phyloP scores from a whole-genome alignment of 345 rosid species.

The Arabis hirsuta region DNA sequence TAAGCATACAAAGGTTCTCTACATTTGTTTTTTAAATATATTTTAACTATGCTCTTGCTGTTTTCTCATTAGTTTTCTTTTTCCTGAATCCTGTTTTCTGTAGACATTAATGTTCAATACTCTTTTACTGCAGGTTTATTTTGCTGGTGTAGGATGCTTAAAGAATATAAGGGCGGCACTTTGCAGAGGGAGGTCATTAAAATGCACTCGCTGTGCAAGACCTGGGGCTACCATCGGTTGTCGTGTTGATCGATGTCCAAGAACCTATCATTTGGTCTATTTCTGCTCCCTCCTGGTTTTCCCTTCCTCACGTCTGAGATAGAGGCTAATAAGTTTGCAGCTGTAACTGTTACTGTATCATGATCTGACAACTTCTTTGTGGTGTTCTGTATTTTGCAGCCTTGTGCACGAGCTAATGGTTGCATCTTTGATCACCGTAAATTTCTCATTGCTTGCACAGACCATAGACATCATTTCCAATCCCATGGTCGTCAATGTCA shows the following conservation, averaged over 20 bases:
- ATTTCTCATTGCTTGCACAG: slow-evolving; percentile 97
- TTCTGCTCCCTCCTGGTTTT: slow-evolving; percentile 28
- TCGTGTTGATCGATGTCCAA: slow-evolving; percentile 97
- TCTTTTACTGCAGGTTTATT: slow-evolving; percentile 73
- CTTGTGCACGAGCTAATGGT: slow-evolving; percentile 92
- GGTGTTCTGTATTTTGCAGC: slow-evolving; percentile 61
- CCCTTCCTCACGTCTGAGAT: slow-evolving; percentile 23
- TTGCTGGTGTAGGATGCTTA: slow-evolving; percentile 97
- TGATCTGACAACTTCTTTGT: slow-evolving; percentile 38
- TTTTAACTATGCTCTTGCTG: slow-evolving; percentile 9
- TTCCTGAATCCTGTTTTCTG: slow-evolving; percentile 10
- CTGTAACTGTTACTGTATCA: slow-evolving; percentile 20
- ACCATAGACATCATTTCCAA: slow-evolving; percentile 85
- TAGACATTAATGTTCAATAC: slow-evolving; percentile 29
- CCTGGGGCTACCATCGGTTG: slow-evolving; percentile 99
- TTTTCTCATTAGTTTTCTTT: slow-evolving; percentile 19
- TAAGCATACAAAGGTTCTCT: slow-evolving; percentile 19
- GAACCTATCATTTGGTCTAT: slow-evolving; percentile 95
- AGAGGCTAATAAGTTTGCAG: slow-evolving; percentile 23
- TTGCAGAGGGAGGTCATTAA: slow-evolving; percentile 89
- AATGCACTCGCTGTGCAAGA: slow-evolving; percentile 95
- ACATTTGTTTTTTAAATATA: not conserved
- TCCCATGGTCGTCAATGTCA: slow-evolving; percentile 68
- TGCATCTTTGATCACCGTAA: slow-evolving; percentile 98
- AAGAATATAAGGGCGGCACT: slow-evolving; percentile 96